Evolutionary conservation across 1,139 yeast species (phyloP), one percentile per base, ranked within the genome.

Genomic region (Yamadazyma mexicana): DNA sequence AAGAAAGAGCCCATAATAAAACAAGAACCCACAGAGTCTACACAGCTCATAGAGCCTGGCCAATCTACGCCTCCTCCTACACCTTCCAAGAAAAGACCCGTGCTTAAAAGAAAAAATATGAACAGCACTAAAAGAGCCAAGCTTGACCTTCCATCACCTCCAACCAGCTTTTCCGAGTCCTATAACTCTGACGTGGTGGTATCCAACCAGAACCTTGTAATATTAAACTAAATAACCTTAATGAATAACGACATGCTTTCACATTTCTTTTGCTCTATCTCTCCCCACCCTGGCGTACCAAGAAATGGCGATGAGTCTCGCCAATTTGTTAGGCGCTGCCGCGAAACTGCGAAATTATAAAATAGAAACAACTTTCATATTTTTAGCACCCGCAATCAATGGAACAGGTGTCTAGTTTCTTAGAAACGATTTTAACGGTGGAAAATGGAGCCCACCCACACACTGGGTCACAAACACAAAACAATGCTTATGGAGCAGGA

Each of bases 371-470:
- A n/a, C n/a, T n/a, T n/a, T n/a, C n/a, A n/a, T 24, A 24, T 24
- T 24, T 24, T 8, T 11, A 24, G 12, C 12, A 24, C 11, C 12
- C 32, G 12, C 22, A 14, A 16, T 17, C 32, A 10, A 61, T 62
- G 67, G 67, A 61, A 23, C 66, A 52, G 42, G 64, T 62, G 17
- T 58, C 67, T 15, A 55, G 54, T 36, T 52, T 60, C 34, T 43
- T 62, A 22, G 66, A 63, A 26, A 61, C 54, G 39, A 58, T 62
- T 23, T 46, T 62, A 26, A 48, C 62, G 18, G 50, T 55, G 14
- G 65, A 61, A 17, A 44, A 40, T 38, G 50, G 41, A 15, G 44
- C 34, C 16, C 41, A 20, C 8, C 8, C 22, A 5, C 22, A 20
- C 8, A 8, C 22, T 8, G 8, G 8, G 5, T 5, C 22, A 8